Evolutionary conservation across 306 rosid genomes (phyloP).

Genomic region (Vigna reflexopilosa): DNA sequence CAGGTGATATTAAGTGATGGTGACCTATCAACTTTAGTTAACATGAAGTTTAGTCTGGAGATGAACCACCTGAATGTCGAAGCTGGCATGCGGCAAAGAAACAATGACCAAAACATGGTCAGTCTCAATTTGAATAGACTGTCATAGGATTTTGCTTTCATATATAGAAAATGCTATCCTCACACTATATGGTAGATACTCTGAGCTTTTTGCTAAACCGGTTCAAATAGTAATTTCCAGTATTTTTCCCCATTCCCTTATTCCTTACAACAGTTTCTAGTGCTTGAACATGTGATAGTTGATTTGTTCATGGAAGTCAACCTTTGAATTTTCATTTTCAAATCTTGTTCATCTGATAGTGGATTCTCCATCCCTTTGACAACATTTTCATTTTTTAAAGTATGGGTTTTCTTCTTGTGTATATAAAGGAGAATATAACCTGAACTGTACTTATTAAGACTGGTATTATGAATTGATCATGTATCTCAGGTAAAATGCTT

Average conservation of each 20-base stretch:
- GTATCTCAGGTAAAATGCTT: slow-evolving; percentile 72
- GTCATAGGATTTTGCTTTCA: slow-evolving; percentile 20
- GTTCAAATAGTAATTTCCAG: not conserved
- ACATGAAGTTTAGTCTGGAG: slow-evolving; percentile 77
- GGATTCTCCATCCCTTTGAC: slow-evolving; percentile 8
- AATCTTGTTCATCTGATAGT: not conserved
- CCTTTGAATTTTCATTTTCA: slow-evolving; percentile 1
- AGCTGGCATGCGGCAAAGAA: slow-evolving; percentile 43
- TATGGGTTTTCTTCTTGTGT: not conserved
- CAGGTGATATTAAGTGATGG: slow-evolving; percentile 86
- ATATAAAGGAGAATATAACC: slow-evolving; percentile 23
- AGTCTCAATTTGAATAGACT: slow-evolving; percentile 40
- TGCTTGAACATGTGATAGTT: not conserved
- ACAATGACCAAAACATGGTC: slow-evolving; percentile 55
- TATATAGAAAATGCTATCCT: slow-evolving; percentile 26
- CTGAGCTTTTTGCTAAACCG: not conserved
- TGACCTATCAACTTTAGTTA: slow-evolving; percentile 72
- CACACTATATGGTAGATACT: slow-evolving; percentile 4
- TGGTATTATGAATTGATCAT: slow-evolving; percentile 31
- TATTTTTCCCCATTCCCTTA: not conserved
- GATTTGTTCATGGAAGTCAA: slow-evolving; percentile 22
- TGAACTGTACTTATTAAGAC: slow-evolving; percentile 22
- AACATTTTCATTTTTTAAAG: not conserved
- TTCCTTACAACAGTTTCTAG: not conserved
- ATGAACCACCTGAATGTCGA: slow-evolving; percentile 60